Base-by-base conservation (phyloP, 2,329 filamentous ascomycete genomes). In the Elsinoe ampelina region DNA sequence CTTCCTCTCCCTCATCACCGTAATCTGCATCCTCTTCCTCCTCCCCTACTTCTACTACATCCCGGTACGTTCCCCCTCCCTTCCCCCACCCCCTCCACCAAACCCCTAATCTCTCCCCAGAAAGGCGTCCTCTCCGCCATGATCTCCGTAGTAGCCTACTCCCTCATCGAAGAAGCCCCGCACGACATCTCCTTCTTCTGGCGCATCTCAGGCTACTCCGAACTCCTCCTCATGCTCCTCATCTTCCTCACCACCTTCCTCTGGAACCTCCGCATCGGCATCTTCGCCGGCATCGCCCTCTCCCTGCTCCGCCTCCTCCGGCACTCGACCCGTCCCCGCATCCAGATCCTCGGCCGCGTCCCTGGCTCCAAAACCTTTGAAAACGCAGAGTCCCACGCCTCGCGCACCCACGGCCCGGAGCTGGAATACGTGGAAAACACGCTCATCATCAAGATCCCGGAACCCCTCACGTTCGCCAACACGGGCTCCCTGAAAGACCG, bases 401-500 rank as follows among this genome's bases (percentile, higher is more conserved):
- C 65, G 43, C 51, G 54, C 5, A 58, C 55, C 34, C 61, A 61
- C 1, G 60, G 60, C 36, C 59, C 55, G 11, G 57, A 63, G 26
- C 77, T 97, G 2, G 92, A 97, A 68, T 91, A 95, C 65, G 80
- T 96, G 55, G 91, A 96, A 62, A 89, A 92, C 13, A 95, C 88
- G 59, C 76, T 98, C 8, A 95, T 98, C 59, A 89, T 97, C 65
- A 97, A 97, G 76, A 97, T 98, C 57, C 92, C 93, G 0, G 93
- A 98, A 68, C 93, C 93, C 0, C 76, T 98, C 52, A 97, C 92
- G 0, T 98, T 98, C 69, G 92, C 92, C 66, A 98, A 98, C 69
- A 97, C 93, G 0, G 93, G 91, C 47, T 61, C 67, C 17, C 76
- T 98, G 43, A 95, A 95, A 71, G 86, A 85, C 54, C 81, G 93